Base-by-base conservation (phyloP, 306 rosid species). In the Malus asiatica region DNA sequence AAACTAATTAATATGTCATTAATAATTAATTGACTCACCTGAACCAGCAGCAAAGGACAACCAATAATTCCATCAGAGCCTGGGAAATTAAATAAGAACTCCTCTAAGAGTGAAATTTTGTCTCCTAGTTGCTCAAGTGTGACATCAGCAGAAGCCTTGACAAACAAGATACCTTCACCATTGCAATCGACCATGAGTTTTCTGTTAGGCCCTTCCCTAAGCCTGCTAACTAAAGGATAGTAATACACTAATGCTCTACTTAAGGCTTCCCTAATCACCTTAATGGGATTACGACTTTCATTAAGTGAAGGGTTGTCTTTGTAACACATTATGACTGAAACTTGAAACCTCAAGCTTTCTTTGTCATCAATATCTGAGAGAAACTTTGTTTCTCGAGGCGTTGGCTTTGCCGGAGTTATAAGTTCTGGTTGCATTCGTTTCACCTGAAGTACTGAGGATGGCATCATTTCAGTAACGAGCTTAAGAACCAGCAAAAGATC, bases 321-420 rank as follows among this genome's bases (percentile, higher is more conserved):
- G 74, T 74, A 81, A 14, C 66, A 71, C 35, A 64, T 33, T 52
- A 84, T 70, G 11, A 74, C 0, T 3, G 80, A 78, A 10, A 42
- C 0, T 0, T 74, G 83, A 48, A 81, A 66, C 20, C 83, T 60
- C 0, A 81, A 11, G 18, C 78, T 40, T n/a, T 78, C 52, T 38
- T 81, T 85, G 72, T 80, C 81, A 11, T 84, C 87, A 8, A 84
- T 80, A 4, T 84, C 83, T 3, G 87, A 84, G 15, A 84, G 73
- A 22, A 23, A 52, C 51, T 80, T 80, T 20, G 44, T 20, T 38
- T 81, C 85, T 27, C 19, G 80, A 1, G 83, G 87, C 1, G 87
- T 84, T 11, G 84, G 75, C 51, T 59, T 48, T 0, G 80, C 66
- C 0, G 84, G 88, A 6, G 38, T 32, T 12, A 84, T 30, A 2